A percentile compares a stretch with the other conserved stretches of the same genome.
Conservation (phyloP, 2,329 filamentous ascomycete genomes). For the Penicillium sp. region DNA sequence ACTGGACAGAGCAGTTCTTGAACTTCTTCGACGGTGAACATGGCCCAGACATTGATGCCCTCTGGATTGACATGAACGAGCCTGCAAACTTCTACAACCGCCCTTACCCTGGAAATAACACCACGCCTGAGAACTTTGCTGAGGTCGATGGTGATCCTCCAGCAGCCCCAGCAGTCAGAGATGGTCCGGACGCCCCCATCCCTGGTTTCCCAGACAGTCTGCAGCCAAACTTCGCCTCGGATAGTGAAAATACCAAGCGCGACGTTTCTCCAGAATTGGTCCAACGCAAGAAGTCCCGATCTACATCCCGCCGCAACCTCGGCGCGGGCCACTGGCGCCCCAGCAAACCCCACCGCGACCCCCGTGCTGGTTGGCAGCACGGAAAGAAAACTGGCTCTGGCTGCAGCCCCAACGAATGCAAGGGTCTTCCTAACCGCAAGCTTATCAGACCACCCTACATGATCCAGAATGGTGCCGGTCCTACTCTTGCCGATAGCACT, state of each 20-base stretch:
- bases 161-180: slow-evolving; percentile 41
- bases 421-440: slow-evolving; percentile 61
- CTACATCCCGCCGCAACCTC: slow-evolving; percentile 8
- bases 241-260: slow-evolving; percentile 3
- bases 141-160: slow-evolving; percentile 55
- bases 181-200: slow-evolving; percentile 61
- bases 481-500: slow-evolving; percentile 56
- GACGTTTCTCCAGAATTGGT: background rate
- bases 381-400: slow-evolving; percentile 54
- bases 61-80: slow-evolving; percentile 76
- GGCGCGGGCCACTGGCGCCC: slow-evolving; percentile 13
- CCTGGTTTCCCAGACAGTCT: slow-evolving; percentile 71
- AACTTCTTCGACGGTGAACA: slow-evolving; percentile 65
- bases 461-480: slow-evolving; percentile 65
- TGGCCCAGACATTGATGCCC: slow-evolving; percentile 74
- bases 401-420: slow-evolving; percentile 13
- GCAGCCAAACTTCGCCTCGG: slow-evolving; percentile 55
- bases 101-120: slow-evolving; percentile 57
- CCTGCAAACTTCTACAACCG: slow-evolving; percentile 52
- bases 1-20: slow-evolving; percentile 71
- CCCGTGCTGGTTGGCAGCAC: slow-evolving; percentile 14
- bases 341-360: background rate
- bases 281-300: slow-evolving; percentile 1
- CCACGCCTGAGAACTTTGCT: slow-evolving; percentile 53
- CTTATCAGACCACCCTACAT: slow-evolving; percentile 67